Evolutionary conservation across 371 early-diverging fungal species (phyloP), one percentile per base, ranked within the genome.

Genomic region (Lichtheimia ornata): DNA sequence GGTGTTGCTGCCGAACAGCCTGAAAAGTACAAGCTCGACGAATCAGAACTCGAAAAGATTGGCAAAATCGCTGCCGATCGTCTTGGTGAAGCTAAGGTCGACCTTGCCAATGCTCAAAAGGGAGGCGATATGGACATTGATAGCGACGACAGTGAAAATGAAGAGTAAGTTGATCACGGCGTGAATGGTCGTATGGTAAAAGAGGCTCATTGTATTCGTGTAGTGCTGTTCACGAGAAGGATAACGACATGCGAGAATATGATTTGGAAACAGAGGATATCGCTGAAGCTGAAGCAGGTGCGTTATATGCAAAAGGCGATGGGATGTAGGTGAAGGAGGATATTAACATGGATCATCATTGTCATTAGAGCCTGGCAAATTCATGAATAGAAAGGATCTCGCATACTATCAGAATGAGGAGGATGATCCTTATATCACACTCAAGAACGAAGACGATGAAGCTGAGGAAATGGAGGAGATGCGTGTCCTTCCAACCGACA

Each of bases 1-100:
- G 98, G 97, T 54, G 94, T 88, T 50, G 91, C 96, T 28, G 84
- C 85, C 28, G 84, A 88, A 53, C 67, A 80, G 50, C 96, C 97
- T 15, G 83, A 84, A 35, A 86, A 85, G 59, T 92, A 88, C 67
- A 84, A 89, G 59, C 71, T 96, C 53, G 88, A 89, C 58, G 96
- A 96, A 54, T 90, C 89, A 45, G 97, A 97, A 73, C 94, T 82
- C 65, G 82, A 89, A 51, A 79, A 90, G 58, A 91, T 98, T 54
- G 80, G 85, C 54, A 72, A 82, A 13, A 68, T 89, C 43, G 90
- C 94, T 4, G 81, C 84, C 24, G 81, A 80, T 20, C 87, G 94
- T 60, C 62, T 94, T 40, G 85, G 88, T 11, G 86, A 83, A 30
- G 94, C 95, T 56, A 84, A 86, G 53, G 75, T 80, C 30, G 92